These are phyloP conservation scores for Cryptococcus floricola DNA, from an alignment of 1,284 basidiomycete genomes.

Conservation along the genomic window DNA sequence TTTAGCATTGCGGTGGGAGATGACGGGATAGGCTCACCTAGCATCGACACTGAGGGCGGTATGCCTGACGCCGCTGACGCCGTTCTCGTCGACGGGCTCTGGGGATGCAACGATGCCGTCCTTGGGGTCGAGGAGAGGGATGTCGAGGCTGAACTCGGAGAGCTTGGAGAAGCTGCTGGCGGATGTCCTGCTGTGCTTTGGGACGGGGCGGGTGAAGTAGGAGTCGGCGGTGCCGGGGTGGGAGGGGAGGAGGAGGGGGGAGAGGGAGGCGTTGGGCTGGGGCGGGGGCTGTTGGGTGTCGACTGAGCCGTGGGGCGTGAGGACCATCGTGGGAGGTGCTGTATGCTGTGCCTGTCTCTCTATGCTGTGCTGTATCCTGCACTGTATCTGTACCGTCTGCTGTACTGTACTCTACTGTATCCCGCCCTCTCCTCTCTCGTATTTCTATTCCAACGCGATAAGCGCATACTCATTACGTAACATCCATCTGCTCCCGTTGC, in stretches of 20 bases:
- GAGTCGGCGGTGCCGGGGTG: conserved; percentile 9
- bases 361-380: too few species aligned
- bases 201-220: conserved; percentile 11
- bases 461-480: too few species aligned
- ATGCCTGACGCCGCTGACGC: conserved; percentile 65
- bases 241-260: neutral
- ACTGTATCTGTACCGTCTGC: too few species aligned
- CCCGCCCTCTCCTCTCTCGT: too few species aligned
- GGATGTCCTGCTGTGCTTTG: conserved; percentile 31
- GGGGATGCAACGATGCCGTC: conserved; percentile 16
- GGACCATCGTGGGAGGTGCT: neutral
- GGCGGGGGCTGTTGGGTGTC: too few species aligned
- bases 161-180: conserved; percentile 44
- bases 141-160: conserved; percentile 43
- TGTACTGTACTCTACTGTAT: too few species aligned
- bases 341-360: neutral
- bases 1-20: neutral
- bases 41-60: conserved; percentile 61
- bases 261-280: neutral
- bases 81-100: conserved; percentile 22
- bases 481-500: too few species aligned
- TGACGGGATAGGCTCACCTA: conserved; percentile 56
- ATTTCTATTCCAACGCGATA: too few species aligned
- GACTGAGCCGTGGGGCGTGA: neutral
- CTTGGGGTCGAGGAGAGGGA: conserved; percentile 16